Evolutionary conservation across 2,329 filamentous ascomycete genomes (phyloP).

Genomic region (Curvularia sp.): DNA sequence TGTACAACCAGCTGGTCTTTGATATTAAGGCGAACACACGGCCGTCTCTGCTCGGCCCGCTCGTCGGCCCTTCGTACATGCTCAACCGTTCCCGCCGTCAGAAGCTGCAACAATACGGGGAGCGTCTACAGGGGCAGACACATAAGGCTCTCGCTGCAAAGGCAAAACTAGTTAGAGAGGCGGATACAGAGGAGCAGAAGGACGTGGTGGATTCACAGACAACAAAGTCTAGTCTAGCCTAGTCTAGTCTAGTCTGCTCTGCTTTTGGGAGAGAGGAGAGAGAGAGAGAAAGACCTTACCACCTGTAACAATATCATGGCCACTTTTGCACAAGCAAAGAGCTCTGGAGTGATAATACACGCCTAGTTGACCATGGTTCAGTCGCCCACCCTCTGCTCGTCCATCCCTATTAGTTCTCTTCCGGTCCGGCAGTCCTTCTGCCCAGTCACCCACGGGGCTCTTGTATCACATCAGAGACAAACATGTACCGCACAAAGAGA

Average conservation of each 20-base stretch:
- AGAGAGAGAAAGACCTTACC: neutral
- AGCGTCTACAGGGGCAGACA: conserved; percentile 2
- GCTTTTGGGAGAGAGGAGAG: neutral
- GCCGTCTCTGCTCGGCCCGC: conserved; percentile 26
- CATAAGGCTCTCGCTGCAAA: conserved; percentile 13
- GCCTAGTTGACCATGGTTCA: neutral
- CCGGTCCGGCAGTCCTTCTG: neutral
- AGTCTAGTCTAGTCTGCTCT: neutral
- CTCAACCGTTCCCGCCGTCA: conserved; percentile 23
- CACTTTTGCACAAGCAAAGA: neutral
- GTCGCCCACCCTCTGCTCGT: too few species aligned
- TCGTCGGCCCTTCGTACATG: conserved; percentile 34
- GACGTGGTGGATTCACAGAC: neutral
- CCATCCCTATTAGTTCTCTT: neutral
- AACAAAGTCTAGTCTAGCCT: neutral
- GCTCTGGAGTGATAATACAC: neutral
- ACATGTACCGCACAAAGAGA: conserved; percentile 12
- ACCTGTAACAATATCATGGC: neutral
- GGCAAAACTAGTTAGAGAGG: conserved; percentile 27
- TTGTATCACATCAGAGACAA: neutral
- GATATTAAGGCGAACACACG: conserved; percentile 27
- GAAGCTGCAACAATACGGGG: conserved; percentile 28
- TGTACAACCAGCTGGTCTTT: conserved; percentile 22
- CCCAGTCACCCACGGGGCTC: neutral
- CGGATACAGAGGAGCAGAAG: neutral